Base-by-base conservation (phyloP, 1,139 yeast species). In the Geotrichum candidum region DNA sequence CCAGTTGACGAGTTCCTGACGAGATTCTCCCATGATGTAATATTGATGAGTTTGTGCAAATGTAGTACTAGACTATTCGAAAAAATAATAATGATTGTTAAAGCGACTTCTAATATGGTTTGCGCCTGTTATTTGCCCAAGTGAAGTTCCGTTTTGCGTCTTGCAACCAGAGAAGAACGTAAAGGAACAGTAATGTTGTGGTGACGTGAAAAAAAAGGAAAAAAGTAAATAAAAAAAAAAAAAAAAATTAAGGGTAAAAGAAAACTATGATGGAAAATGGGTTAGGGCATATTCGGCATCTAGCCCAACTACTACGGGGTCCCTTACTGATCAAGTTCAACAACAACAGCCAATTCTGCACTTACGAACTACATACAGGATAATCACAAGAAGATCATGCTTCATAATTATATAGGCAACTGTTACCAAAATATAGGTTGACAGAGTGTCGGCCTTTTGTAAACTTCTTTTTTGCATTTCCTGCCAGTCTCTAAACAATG, bases 1-100 rank as follows among this genome's bases (percentile, higher is more conserved):
- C 98, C 99, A 95, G 63, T 81, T 83, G 64, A 95, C 77, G 35
- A 94, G 81, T 69, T 91, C 97, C 57, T 87, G 85, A 69, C 98
- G 83, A 33, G 95, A 87, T 70, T 87, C 91, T 38, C 89, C 88
- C 70, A 84, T 74, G 48, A 45, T 61, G 57, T 27, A 22, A 35
- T 54, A n/a, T 29, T 41, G 31, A 11, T 41, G 11, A 51, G 22
- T 22, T 22, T 23, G 33, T 41, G 48, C 18, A 29, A 18, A 29
- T 15, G 54, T 29, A 25, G 29, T 52, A 18, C 13, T 11, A 11
- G 29, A 18, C 29, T 13, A 50, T 7, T 11, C 9, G 23, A 27
- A 50, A 50, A 50, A 50, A 50, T n/a, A 10, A 50, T n/a, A 22
- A 25, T 25, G 9, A 5, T 25, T 25, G 52, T 50, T 23, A 9